Base-by-base conservation (phyloP, 2,329 filamentous ascomycete genomes). In the Diplodia sapinea region DNA sequence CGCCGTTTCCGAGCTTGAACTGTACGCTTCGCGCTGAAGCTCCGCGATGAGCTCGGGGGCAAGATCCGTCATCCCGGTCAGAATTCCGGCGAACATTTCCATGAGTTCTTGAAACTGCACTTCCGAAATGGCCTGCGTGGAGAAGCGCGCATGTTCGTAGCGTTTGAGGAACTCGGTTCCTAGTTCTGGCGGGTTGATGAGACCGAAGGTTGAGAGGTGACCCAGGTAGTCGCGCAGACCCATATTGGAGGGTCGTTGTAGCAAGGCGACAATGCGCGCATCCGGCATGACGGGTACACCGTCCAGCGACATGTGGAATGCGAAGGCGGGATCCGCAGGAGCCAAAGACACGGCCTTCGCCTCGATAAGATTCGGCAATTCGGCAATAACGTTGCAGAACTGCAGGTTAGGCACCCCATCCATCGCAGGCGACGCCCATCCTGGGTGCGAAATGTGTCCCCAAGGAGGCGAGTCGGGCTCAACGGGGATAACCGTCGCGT, bases 341-440 rank as follows among this genome's bases (percentile, higher is more conserved):
- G 91, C 92, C 47, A 97, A 85, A 0, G 92, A 93, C n/a, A 97
- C 88, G 0, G 93, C 94, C 77, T 94, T 94, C 11, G 92, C 94
- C 81, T 98, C 94, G 70, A 98, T 91, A 33, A 98, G 84, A 75
- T 96, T 90, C 1, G 94, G 92, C 29, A 99, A 84, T 78, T 98
- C 94, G 47, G 86, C 85, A 20, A 97, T 84, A 29, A 99, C 92
- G 1, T 88, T 88, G 72, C 85, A 86, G 78, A 96, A 98, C 71
- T 96, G 89, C n/a, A 98, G 80, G 74, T 92, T 88, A 4, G 92
- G 89, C 20, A 95, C 81, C 74, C 95, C 91, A 9, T 86, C 82
- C 0, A 88, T 90, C 36, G 87, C 86, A 6, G 94, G 94, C 2
- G 93, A 91, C 2, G 91, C 90, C 94, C 95, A 98, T 63, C 94